Percentiles rank a stretch among this genome's conserved stretches.
phyloP scores from a whole-genome alignment of 202 grass and related monocot genomes.

The Alloteropsis angusta region DNA sequence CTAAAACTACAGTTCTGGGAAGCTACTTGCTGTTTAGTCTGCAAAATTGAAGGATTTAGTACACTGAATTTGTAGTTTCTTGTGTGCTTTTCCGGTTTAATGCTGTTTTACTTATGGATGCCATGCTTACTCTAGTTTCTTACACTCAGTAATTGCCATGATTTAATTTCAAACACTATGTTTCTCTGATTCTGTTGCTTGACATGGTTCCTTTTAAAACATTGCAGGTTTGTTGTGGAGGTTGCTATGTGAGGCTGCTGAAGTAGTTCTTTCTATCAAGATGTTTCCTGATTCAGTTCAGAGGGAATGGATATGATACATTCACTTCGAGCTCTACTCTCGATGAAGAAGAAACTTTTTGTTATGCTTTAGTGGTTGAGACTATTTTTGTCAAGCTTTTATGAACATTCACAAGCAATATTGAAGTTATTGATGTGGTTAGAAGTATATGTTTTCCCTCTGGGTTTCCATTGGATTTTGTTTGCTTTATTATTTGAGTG shows the following conservation, averaged over 20 bases:
- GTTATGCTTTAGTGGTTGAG: conserved; percentile 19
- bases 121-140: neutral
- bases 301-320: neutral
- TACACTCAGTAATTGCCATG: no score
- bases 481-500: neutral
- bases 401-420: conserved; percentile 5
- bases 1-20: neutral
- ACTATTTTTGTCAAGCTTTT: conserved; percentile 24
- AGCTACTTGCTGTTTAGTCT: neutral
- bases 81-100: neutral
- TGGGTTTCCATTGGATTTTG: neutral
- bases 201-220: neutral
- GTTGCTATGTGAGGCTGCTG: conserved; percentile 9
- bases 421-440: conserved; percentile 11
- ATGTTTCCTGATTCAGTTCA: conserved; percentile 8
- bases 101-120: neutral
- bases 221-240: conserved; percentile 12
- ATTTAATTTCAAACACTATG: no score
- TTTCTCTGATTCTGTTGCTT: neutral
- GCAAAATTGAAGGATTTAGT: neutral
- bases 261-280: conserved; percentile 20
- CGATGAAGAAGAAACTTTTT: conserved; percentile 26
- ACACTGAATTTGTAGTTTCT: neutral
- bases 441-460: neutral
- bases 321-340: conserved; percentile 1